Conservation (phyloP, 2,329 filamentous ascomycete species). For the Phialocephala sp. region DNA sequence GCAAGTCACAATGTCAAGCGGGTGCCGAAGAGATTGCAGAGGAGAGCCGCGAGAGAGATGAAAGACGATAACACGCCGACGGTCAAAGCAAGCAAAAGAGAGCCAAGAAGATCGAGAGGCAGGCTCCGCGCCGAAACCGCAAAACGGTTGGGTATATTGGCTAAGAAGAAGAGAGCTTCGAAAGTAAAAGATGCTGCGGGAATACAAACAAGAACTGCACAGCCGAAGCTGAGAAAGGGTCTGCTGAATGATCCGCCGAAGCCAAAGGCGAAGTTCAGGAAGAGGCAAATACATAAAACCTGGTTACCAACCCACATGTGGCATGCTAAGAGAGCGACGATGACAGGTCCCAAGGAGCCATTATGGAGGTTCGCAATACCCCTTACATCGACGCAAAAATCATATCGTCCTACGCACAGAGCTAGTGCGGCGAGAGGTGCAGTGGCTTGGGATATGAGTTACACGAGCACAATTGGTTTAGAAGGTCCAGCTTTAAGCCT, state of each 20-base stretch:
- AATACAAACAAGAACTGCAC: slow-evolving; percentile 50
- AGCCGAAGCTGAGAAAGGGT: slow-evolving; percentile 74
- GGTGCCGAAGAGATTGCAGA: slow-evolving; percentile 78
- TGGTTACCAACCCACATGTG: slow-evolving; percentile 96
- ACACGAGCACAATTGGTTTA: slow-evolving; percentile 84
- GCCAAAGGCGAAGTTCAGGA: slow-evolving; percentile 75
- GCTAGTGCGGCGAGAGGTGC: slow-evolving; percentile 76
- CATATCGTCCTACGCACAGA: slow-evolving; percentile 85
- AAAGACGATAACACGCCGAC: slow-evolving; percentile 88
- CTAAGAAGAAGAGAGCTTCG: slow-evolving; percentile 58
- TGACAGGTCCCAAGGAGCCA: slow-evolving; percentile 79
- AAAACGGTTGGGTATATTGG: slow-evolving; percentile 69
- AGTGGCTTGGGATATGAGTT: slow-evolving; percentile 92
- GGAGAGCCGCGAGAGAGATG: slow-evolving; percentile 76
- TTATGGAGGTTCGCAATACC: slow-evolving; percentile 93
- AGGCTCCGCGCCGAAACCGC: slow-evolving; percentile 77
- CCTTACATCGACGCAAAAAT: slow-evolving; percentile 85
- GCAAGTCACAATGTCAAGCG: slow-evolving; percentile 95
- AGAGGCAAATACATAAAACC: slow-evolving; percentile 85
- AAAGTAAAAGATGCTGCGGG: slow-evolving; percentile 41
- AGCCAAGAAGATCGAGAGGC: slow-evolving; percentile 61
- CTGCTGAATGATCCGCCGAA: slow-evolving; percentile 66
- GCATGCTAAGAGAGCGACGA: slow-evolving; percentile 89
- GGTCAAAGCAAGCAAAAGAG: slow-evolving; percentile 68
- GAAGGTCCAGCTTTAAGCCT: slow-evolving; percentile 71